Conservation (phyloP, 495 filamentous ascomycete species). For the Cercophora newfieldiana region DNA sequence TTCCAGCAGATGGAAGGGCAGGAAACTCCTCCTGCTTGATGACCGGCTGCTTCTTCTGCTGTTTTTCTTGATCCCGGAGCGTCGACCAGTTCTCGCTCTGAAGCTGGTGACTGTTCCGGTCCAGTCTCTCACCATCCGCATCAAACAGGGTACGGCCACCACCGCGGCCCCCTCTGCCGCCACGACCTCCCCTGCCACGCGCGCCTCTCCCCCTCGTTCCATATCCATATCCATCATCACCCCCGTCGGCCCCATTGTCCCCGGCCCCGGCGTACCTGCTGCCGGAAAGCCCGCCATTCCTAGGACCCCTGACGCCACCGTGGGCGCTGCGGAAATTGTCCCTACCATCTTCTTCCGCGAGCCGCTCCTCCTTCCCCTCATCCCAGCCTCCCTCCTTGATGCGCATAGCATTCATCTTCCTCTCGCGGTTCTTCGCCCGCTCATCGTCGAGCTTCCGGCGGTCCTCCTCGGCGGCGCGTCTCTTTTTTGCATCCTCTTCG, state of each 20-base stretch:
- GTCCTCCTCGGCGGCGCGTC: constrained; percentile 43
- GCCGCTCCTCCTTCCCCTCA: constrained; percentile 42
- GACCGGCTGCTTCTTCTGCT: constrained; percentile 14
- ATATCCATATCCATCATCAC: constrained; percentile 28
- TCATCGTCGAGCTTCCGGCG: constrained; percentile 50
- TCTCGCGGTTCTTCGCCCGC: constrained; percentile 47
- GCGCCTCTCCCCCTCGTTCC: constrained; percentile 32
- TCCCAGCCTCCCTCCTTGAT: constrained; percentile 50
- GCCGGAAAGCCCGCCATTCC: constrained; percentile 27
- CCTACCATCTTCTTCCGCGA: constrained; percentile 31
- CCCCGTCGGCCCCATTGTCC: constrained; percentile 25
- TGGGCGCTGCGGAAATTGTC: constrained; percentile 42
- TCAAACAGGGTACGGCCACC: constrained; percentile 21
- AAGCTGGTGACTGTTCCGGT: background rate
- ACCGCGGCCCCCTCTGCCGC: constrained; percentile 20
- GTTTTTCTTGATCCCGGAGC: constrained; percentile 23
- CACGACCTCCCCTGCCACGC: constrained; percentile 31
- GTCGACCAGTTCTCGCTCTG: constrained; percentile 5
- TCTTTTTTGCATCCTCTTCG: constrained; percentile 43
- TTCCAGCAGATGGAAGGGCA: constrained; percentile 38
- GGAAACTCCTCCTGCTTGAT: constrained; percentile 43
- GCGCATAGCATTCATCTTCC: constrained; percentile 50
- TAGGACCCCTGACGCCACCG: constrained; percentile 42
- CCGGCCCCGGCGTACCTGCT: constrained; percentile 36
- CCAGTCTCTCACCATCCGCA: constrained; percentile 10